A percentile compares a stretch with the other conserved stretches of the same genome.
Evolutionary conservation across 768 basidiomycete species (phyloP).

Genomic region (Collybia sordida): DNA sequence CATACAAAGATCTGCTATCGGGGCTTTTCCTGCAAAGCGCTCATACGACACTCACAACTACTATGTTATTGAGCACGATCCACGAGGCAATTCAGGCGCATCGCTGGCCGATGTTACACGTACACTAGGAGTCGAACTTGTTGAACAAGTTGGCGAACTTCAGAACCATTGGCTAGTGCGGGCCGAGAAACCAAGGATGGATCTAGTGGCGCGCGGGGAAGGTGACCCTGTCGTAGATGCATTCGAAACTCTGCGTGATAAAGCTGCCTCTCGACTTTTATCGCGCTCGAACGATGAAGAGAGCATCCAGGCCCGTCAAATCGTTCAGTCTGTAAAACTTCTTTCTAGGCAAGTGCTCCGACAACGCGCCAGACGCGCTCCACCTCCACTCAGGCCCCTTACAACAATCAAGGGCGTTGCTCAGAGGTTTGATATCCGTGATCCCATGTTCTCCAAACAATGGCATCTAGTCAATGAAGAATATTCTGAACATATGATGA

Average conservation of each 20-base stretch:
- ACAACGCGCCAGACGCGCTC: constrained; percentile 71
- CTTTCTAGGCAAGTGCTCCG: constrained; percentile 65
- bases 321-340: constrained; percentile 58
- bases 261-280: constrained; percentile 28
- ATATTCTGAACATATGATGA: constrained; percentile 82
- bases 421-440: constrained; percentile 63
- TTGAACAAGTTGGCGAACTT: constrained; percentile 87
- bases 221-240: constrained; percentile 49
- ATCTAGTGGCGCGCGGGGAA: constrained; percentile 31
- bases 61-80: constrained; percentile 74
- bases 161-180: constrained; percentile 82
- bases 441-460: constrained; percentile 83
- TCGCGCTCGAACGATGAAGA: constrained; percentile 39
- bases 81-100: constrained; percentile 36
- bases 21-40: constrained; percentile 45
- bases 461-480: constrained; percentile 96
- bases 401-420: constrained; percentile 48
- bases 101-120: constrained; percentile 60
- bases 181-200: constrained; percentile 35
- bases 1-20: constrained; percentile 25
- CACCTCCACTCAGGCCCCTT: constrained; percentile 52
- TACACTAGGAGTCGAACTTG: constrained; percentile 75
- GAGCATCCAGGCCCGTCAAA: constrained; percentile 34
- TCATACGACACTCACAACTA: constrained; percentile 72
- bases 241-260: constrained; percentile 44